phyloP scores from a whole-genome alignment of 2,329 filamentous ascomycete species.

The Pseudocercospora fuligena region DNA sequence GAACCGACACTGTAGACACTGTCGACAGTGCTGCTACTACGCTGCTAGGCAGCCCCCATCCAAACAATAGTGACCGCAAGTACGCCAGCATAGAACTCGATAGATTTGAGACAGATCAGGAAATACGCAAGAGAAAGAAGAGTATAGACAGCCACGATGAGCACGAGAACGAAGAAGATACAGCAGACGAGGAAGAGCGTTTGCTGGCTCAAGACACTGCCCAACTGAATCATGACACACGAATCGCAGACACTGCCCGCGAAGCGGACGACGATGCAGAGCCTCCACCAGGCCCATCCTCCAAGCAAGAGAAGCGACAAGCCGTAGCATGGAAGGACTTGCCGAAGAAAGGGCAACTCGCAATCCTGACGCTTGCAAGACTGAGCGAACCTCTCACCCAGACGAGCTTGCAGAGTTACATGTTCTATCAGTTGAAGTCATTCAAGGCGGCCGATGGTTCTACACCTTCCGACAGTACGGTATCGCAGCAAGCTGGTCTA shows the following conservation, averaged over 20 bases:
- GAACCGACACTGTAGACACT: conserved; percentile 22
- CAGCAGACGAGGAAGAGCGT: conserved; percentile 8
- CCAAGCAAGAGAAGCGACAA: conserved; percentile 43
- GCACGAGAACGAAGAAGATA: conserved; percentile 19
- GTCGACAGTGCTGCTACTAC: conserved; percentile 37
- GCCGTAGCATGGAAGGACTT: conserved; percentile 72
- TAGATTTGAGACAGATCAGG: conserved; percentile 14
- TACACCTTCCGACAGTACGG: conserved; percentile 64
- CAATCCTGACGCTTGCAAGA: conserved; percentile 77
- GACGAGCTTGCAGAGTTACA: conserved; percentile 76
- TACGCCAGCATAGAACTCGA: conserved; percentile 32
- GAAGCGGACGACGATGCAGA: conserved; percentile 29
- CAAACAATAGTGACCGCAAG: conserved; percentile 24
- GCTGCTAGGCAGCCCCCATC: conserved; percentile 26
- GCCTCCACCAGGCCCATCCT: conserved; percentile 5
- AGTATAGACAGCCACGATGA: conserved; percentile 16
- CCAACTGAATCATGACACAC: background rate
- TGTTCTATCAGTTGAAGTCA: conserved; percentile 87
- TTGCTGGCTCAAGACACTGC: background rate
- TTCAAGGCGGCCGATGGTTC: conserved; percentile 52
- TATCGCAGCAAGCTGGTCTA: conserved; percentile 77
- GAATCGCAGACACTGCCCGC: conserved; percentile 17
- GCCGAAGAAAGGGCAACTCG: conserved; percentile 76
- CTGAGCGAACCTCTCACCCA: conserved; percentile 83
- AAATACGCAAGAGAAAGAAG: conserved; percentile 17